phyloP scores from a whole-genome alignment of 208 protist genomes.

The Entamoeba moshkovskii region DNA sequence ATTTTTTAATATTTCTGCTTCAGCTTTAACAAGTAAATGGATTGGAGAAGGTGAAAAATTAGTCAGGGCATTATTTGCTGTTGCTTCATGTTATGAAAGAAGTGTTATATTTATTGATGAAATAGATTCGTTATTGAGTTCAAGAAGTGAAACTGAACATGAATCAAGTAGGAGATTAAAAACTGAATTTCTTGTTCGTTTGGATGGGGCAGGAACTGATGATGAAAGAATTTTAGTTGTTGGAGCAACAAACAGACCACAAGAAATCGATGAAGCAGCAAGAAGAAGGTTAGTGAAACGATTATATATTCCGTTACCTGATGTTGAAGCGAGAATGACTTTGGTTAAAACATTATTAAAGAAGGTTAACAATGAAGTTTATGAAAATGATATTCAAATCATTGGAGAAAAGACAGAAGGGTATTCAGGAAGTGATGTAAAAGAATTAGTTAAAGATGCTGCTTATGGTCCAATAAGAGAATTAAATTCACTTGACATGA shows the following conservation, averaged over 20 bases:
- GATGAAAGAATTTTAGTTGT: constrained; percentile 23
- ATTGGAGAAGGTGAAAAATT: constrained; percentile 55
- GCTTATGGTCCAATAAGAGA: constrained; percentile 17
- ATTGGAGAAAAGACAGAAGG: constrained; percentile 5
- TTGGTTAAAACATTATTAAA: constrained; percentile 44
- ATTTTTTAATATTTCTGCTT: constrained; percentile 76
- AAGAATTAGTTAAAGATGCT: constrained; percentile 18
- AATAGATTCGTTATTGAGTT: constrained; percentile 51
- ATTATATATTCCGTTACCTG: constrained; percentile 74
- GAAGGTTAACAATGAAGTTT: background rate
- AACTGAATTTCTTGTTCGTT: constrained; percentile 28
- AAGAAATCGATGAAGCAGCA: constrained; percentile 65
- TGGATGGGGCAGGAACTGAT: constrained; percentile 21
- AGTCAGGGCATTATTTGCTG: constrained; percentile 55
- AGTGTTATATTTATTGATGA: constrained; percentile 73
- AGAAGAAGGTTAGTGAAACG: constrained; percentile 51
- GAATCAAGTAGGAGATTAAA: constrained; percentile 20
- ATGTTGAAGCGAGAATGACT: constrained; percentile 38
- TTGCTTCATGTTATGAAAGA: constrained; percentile 48
- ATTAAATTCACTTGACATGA: background rate
- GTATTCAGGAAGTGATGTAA: constrained; percentile 17
- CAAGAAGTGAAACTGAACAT: constrained; percentile 9
- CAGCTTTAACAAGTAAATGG: constrained; percentile 67
- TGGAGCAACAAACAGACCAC: constrained; percentile 65
- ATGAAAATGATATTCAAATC: background rate